These are phyloP conservation scores for Bolboschoenus planiculmis DNA, from an alignment of 176 grass and related monocot species.

Conservation along the genomic window DNA sequence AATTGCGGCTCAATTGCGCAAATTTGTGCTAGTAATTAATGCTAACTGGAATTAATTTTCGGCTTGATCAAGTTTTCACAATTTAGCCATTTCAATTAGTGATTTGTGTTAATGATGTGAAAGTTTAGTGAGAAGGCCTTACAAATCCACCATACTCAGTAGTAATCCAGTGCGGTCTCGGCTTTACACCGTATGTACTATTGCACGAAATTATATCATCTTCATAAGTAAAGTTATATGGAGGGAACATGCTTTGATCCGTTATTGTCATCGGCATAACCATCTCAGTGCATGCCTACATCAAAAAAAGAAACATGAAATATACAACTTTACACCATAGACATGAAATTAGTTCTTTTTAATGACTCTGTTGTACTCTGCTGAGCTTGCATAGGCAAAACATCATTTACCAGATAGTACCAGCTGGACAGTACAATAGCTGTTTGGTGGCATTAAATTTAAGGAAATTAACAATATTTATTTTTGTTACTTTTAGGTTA, in stretches of 20 bases:
- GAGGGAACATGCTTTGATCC: constrained; percentile 78
- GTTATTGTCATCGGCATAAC: constrained; percentile 71
- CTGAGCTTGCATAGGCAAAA: background rate
- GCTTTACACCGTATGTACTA: constrained; percentile 35
- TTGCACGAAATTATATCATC: constrained; percentile 39
- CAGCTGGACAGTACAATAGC: background rate
- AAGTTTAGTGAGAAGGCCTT: constrained; percentile 23
- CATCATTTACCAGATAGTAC: background rate
- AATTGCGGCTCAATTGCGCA: no score
- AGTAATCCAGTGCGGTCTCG: constrained; percentile 78
- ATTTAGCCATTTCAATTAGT: no score
- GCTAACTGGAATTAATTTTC: background rate
- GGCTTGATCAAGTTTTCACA: background rate
- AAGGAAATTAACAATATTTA: background rate
- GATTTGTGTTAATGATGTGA: no score
- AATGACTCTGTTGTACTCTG: background rate
- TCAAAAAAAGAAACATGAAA: background rate
- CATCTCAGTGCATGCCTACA: constrained; percentile 96
- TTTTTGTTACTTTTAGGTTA: background rate
- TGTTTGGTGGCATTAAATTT: background rate
- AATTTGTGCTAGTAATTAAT: background rate
- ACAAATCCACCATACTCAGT: constrained; percentile 91
- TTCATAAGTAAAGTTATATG: constrained; percentile 45
- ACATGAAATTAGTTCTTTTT: background rate
- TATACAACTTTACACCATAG: background rate